Conservation (phyloP, 2,329 filamentous ascomycete genomes). For the Fusarium nygamai region DNA sequence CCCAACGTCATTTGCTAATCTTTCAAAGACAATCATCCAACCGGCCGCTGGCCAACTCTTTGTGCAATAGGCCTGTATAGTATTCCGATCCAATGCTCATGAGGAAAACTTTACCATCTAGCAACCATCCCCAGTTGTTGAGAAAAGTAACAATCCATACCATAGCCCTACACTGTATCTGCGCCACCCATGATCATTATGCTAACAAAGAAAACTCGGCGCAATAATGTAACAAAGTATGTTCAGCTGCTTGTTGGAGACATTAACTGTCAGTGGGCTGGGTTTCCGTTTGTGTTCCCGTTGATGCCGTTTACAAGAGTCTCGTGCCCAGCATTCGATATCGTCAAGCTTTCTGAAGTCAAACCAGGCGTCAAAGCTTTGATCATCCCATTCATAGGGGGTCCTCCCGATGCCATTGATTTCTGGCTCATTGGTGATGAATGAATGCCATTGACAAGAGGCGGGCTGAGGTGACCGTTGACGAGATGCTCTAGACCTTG, state of each 20-base stretch:
- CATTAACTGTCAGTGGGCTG: slow-evolving; percentile 14
- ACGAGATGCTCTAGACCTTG: slow-evolving; percentile 67
- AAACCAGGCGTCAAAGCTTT: slow-evolving; percentile 33
- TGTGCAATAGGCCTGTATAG: slow-evolving; percentile 14
- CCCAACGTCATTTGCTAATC: slow-evolving; percentile 11
- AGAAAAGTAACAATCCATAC: slow-evolving; percentile 35
- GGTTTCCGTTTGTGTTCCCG: slow-evolving; percentile 35
- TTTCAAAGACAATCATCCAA: slow-evolving; percentile 37
- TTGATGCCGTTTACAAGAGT: slow-evolving; percentile 46
- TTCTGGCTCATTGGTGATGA: slow-evolving; percentile 57
- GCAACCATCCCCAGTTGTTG: slow-evolving; percentile 23
- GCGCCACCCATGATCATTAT: slow-evolving; percentile 43
- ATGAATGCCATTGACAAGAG: slow-evolving; percentile 58
- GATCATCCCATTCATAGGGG: slow-evolving; percentile 47
- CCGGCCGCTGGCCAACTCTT: slow-evolving; percentile 13
- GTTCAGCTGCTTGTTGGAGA: slow-evolving; percentile 8
- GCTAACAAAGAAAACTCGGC: slow-evolving; percentile 42
- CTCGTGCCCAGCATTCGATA: slow-evolving; percentile 33
- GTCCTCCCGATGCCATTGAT: slow-evolving; percentile 39
- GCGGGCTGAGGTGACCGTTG: slow-evolving; percentile 55
- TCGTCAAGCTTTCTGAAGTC: slow-evolving; percentile 29
- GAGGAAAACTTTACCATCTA: slow-evolving; percentile 10
- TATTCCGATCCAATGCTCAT: slow-evolving; percentile 38
- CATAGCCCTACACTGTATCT: slow-evolving; percentile 32
- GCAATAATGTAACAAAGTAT: slow-evolving; percentile 34